Evolutionary conservation across 345 rosid species (phyloP), one percentile per base, ranked within the genome.

Genomic region (Triadica sebifera): DNA sequence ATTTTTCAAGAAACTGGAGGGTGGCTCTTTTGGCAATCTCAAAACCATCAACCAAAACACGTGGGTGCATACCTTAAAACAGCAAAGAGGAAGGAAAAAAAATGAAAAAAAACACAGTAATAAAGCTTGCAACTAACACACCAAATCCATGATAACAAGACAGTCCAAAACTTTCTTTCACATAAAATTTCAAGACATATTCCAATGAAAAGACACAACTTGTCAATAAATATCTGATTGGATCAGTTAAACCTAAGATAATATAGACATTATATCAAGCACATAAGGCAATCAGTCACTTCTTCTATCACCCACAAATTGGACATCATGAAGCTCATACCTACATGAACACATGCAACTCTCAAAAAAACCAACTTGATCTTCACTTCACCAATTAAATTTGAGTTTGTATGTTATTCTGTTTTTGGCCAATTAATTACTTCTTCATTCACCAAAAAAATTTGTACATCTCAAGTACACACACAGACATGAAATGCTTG

Each of bases 21-120:
- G 99, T 89, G 25, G 97, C 99, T 84, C 88, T 89, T 81, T 95
- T 95, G 0, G 99, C 99, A 77, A 93, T 88, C 82, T 95, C 98
- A 65, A 95, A 90, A 45, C 98, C 99, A 90, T 95, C 99, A 79
- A 93, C 98, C 83, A 95, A 80, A 78, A 95, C 99, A 64, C 97
- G 96, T 17, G 98, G 98, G 84, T 95, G 99, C 98, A 95, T 93
- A 52, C 98, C 98, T 95, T 62, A 76, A 71, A 43, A 77, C 43
- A 29, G 2, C 2, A 29, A 29, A 80, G 29, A 29, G 2, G 2
- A 25, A 8, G 43, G n/a, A 45, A 65, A 34, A 10, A 65, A 51
- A 29, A 29, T 29, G 34, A 29, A 29, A 29, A 29, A 29, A 29
- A 29, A 5, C 9, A 0, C 25, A 22, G 22, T 58, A 37, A 57